A percentile compares a stretch with the other conserved stretches of the same genome.
These are phyloP conservation scores for Medicago ruthenica DNA, from an alignment of 306 rosid species.

Conservation along the genomic window DNA sequence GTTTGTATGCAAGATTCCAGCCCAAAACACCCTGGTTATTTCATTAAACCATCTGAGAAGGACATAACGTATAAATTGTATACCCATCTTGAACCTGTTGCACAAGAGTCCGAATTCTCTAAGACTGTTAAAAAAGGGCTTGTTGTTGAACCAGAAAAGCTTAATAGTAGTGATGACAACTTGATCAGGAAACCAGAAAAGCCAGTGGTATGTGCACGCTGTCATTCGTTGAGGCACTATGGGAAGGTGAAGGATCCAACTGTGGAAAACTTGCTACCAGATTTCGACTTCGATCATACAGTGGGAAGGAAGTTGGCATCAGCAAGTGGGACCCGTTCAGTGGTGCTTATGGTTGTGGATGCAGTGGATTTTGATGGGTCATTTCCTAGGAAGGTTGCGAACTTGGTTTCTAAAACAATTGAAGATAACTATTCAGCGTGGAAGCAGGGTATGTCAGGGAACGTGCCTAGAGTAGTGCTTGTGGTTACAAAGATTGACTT, in stretches of 20 bases:
- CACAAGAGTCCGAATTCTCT: slow-evolving; percentile 72
- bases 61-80: slow-evolving; percentile 56
- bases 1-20: slow-evolving; percentile 77
- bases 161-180: slow-evolving; percentile 23
- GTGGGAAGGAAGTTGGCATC: slow-evolving; percentile 79
- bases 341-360: slow-evolving; percentile 88
- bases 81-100: slow-evolving; percentile 62
- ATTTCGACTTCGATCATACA: slow-evolving; percentile 86
- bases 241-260: slow-evolving; percentile 90
- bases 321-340: slow-evolving; percentile 66
- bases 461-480: slow-evolving; percentile 86
- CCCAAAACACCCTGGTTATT: slow-evolving; percentile 84
- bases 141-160: slow-evolving; percentile 58
- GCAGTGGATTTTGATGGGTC: slow-evolving; percentile 91
- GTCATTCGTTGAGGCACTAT: slow-evolving; percentile 89
- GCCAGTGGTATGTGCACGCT: slow-evolving; percentile 86
- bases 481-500: slow-evolving; percentile 86
- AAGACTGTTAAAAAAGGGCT: slow-evolving; percentile 71
- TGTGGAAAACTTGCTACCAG: slow-evolving; percentile 84
- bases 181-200: slow-evolving; percentile 49
- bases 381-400: slow-evolving; percentile 79
- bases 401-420: slow-evolving; percentile 69
- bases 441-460: slow-evolving; percentile 87
- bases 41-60: slow-evolving; percentile 74
- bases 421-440: slow-evolving; percentile 71